These are phyloP conservation scores for Capronia epimyces DNA, from an alignment of 2,329 filamentous ascomycete genomes.

Conservation along the genomic window DNA sequence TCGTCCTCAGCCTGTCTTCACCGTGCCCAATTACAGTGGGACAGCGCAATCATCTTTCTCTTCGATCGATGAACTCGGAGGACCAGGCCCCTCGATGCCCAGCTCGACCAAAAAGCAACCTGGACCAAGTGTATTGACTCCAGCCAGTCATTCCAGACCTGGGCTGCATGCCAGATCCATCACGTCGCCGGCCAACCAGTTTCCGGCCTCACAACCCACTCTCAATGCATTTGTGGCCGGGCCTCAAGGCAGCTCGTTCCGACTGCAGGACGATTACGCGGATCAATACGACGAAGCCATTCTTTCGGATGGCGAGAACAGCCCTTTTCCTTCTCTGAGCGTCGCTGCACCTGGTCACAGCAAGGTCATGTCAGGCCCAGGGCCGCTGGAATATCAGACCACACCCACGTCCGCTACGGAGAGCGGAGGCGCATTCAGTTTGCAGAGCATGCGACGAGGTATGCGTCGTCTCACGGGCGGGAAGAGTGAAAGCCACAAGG, in stretches of 20 bases:
- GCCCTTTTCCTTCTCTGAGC: constrained; percentile 34
- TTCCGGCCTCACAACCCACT: constrained; percentile 33
- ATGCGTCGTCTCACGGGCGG: constrained; percentile 46
- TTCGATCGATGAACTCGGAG: constrained; percentile 37
- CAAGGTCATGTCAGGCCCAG: constrained; percentile 13
- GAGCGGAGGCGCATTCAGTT: constrained; percentile 38
- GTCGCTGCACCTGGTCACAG: constrained; percentile 27
- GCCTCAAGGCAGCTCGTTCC: constrained; percentile 12
- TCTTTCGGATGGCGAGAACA: constrained; percentile 78
- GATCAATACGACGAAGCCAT: constrained; percentile 66
- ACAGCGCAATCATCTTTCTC: constrained; percentile 25
- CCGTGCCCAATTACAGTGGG: constrained; percentile 15
- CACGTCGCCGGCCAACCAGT: constrained; percentile 65
- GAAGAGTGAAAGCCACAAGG: constrained; percentile 40
- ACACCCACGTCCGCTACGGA: constrained; percentile 30
- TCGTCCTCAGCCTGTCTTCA: constrained; percentile 26
- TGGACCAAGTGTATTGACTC: constrained; percentile 64
- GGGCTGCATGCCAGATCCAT: constrained; percentile 74
- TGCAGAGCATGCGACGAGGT: constrained; percentile 44
- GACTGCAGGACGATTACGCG: constrained; percentile 21
- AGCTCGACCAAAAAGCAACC: constrained; percentile 51
- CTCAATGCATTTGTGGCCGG: constrained; percentile 16
- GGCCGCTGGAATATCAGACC: constrained; percentile 27
- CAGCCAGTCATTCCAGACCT: constrained; percentile 82
- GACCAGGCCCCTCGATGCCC: constrained; percentile 52